Percentiles rank a stretch among this genome's conserved stretches.
These are phyloP conservation scores for Ochetophila trinervis DNA, from an alignment of 306 rosid species.

Conservation along the genomic window DNA sequence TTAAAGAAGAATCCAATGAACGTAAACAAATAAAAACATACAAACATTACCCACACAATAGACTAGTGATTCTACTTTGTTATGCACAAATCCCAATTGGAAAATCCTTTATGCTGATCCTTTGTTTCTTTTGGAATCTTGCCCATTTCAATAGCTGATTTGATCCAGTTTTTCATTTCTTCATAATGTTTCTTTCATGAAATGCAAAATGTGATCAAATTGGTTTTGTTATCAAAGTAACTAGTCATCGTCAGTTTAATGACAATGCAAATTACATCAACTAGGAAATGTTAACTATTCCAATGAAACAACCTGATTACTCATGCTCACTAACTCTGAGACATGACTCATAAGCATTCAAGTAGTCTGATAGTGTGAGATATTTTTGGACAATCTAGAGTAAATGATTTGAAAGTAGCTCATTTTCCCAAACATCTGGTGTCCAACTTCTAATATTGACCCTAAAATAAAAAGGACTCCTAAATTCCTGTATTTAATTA, in stretches of 20 bases:
- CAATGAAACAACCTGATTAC: too few species aligned
- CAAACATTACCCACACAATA: constrained; percentile 49
- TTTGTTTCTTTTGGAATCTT: constrained; percentile 39
- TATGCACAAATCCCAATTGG: constrained; percentile 47
- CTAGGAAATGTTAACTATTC: too few species aligned
- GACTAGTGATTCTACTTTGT: constrained; percentile 62
- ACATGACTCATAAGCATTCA: too few species aligned
- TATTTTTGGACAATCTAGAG: too few species aligned
- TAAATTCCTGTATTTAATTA: too few species aligned
- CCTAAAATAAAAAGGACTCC: too few species aligned
- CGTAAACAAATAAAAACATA: background rate
- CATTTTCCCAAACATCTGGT: too few species aligned
- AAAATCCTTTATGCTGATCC: constrained; percentile 43
- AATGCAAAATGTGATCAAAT: background rate
- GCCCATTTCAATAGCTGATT: constrained; percentile 30
- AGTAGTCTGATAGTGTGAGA: too few species aligned
- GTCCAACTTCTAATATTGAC: too few species aligned
- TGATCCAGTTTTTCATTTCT: constrained; percentile 58
- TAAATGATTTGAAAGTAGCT: too few species aligned
- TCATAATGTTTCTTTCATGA: constrained; percentile 50
- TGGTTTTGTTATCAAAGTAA: background rate
- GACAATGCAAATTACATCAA: background rate
- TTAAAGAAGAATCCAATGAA: background rate
- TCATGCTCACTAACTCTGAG: too few species aligned
- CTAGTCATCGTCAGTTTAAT: too few species aligned